Base-by-base conservation (phyloP, 768 basidiomycete species). In the Tricholoma saponaceum region DNA sequence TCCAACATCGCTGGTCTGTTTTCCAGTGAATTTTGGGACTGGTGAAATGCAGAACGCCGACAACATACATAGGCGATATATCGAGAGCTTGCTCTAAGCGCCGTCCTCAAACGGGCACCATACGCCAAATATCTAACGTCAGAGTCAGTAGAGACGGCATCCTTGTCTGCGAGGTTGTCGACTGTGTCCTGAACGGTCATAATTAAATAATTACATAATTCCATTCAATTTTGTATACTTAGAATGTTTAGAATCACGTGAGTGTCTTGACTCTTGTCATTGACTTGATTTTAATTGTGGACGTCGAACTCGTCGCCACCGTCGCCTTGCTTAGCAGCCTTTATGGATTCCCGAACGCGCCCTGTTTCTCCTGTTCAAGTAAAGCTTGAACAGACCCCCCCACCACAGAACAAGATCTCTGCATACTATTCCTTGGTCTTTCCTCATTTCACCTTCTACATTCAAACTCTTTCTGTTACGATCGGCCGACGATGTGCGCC, bases 391-490 rank as follows among this genome's bases (percentile, higher is more conserved):
- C 69, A 69, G 9, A 67, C 71, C 13, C 69, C 74, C 49, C 72
- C 79, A 33, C 66, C 71, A 25, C 81, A 86, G 62, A 85, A 88
- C 75, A 92, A 86, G 83, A 92, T 94, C 69, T 87, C 87, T 70
- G 94, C 94, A 59, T 96, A 95, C 69, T 95, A 94, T 75, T 90
- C 88, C 69, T 88, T 96, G 57, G 90, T 93, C 71, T 97, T 97
- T 69, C 92, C 92, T 30, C 84, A 87, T 70, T 95, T 95, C 75
- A 92, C 92, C 55, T 98, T 97, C 76, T 99, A 95, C 78, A 90
- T 99, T 56, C 92, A 97, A 76, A 98, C 93, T 20, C 87, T 97
- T 61, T 86, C 84, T 39, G 90, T 97, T 64, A 93, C 93, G 57
- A 95, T 99, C 71, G 97, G 97, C 41, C 85, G 97, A 43, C 83